Conservation (phyloP, 2,329 filamentous ascomycete species). For the Periconia macrospinosa region DNA sequence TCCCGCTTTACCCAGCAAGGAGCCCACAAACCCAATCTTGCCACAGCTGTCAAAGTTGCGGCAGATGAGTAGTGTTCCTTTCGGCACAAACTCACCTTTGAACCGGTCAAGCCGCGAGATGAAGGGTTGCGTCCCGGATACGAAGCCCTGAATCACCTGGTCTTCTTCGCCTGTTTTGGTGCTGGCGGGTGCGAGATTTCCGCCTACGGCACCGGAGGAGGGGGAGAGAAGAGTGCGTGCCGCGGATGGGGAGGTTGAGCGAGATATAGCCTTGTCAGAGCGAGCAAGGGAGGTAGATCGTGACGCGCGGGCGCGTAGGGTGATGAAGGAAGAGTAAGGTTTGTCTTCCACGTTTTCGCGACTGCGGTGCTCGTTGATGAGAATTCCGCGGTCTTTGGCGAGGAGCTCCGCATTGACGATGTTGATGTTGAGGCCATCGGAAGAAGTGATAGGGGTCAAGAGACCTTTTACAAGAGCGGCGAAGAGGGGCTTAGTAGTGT, state of each 20-base stretch:
- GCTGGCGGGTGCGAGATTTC: neutral
- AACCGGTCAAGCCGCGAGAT: constrained; percentile 76
- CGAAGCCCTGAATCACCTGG: constrained; percentile 66
- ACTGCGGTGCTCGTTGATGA: constrained; percentile 72
- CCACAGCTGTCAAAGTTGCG: constrained; percentile 81
- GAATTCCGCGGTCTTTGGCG: constrained; percentile 75
- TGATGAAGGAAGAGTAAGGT: constrained; percentile 72
- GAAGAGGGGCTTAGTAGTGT: constrained; percentile 77
- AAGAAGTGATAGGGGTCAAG: constrained; percentile 67
- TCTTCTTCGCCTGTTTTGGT: constrained; percentile 36
- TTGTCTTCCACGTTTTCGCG: constrained; percentile 62
- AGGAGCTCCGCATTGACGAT: constrained; percentile 80
- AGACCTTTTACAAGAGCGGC: constrained; percentile 79
- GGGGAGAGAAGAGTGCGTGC: constrained; percentile 11
- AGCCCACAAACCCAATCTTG: constrained; percentile 80
- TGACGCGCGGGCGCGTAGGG: constrained; percentile 60
- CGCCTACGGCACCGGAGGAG: neutral
- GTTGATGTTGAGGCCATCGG: constrained; percentile 71
- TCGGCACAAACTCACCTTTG: constrained; percentile 70
- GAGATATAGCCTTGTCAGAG: constrained; percentile 22
- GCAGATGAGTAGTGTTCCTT: constrained; percentile 74
- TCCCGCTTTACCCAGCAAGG: constrained; percentile 66
- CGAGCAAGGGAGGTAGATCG: constrained; percentile 38
- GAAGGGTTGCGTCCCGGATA: constrained; percentile 64
- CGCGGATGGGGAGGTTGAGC: constrained; percentile 24